Evolutionary conservation across 2,329 filamentous ascomycete genomes (phyloP).

Genomic region (Podosphaera xanthii): DNA sequence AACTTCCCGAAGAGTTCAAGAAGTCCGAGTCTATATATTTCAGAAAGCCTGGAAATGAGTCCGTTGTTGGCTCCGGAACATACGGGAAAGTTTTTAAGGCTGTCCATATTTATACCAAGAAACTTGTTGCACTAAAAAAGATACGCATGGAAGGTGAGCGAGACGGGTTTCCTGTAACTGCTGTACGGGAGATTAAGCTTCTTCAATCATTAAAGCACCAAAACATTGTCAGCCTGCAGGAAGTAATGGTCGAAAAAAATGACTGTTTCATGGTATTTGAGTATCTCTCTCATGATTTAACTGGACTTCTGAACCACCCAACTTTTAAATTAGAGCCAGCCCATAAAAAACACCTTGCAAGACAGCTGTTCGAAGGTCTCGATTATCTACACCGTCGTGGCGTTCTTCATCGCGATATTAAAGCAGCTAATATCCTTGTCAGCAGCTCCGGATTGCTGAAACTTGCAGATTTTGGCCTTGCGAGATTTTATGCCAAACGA

Average conservation of each 20-base stretch:
- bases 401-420: conserved; percentile 94
- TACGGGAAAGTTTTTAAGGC: conserved; percentile 93
- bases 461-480: conserved; percentile 85
- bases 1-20: conserved; percentile 46
- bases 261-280: conserved; percentile 99
- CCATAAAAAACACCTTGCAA: conserved; percentile 82
- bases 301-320: conserved; percentile 83
- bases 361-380: conserved; percentile 79
- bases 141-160: conserved; percentile 86
- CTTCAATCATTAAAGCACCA: conserved; percentile 65
- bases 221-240: conserved; percentile 64
- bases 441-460: conserved; percentile 77
- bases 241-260: conserved; percentile 96
- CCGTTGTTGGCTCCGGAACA: conserved; percentile 82
- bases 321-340: conserved; percentile 63
- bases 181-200: conserved; percentile 75
- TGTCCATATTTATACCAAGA: conserved; percentile 75
- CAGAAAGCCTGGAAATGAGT: conserved; percentile 90
- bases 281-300: conserved; percentile 88
- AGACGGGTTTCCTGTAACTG: conserved; percentile 78
- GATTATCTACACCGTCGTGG: conserved; percentile 83
- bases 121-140: conserved; percentile 65
- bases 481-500: conserved; percentile 85
- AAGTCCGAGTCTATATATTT: conserved; percentile 79
- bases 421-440: conserved; percentile 90